Conservation (phyloP, 257 asterid species). For the Dorcoceras hygrometricum region DNA sequence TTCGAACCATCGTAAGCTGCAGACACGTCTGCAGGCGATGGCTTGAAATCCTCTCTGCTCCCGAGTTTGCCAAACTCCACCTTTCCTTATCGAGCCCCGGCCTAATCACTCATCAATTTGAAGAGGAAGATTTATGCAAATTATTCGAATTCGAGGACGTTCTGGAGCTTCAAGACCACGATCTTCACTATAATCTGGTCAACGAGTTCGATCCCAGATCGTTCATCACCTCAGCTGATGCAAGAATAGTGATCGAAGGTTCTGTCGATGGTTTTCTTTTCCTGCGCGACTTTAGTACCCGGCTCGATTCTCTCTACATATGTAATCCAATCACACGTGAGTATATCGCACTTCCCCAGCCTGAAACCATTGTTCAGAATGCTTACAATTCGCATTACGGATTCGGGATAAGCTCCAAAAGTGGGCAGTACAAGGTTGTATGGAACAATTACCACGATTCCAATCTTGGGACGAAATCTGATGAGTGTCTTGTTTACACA, state of each 20-base stretch:
- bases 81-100: constrained; percentile 29
- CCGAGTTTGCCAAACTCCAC: constrained; percentile 29
- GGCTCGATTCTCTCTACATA: constrained; percentile 31
- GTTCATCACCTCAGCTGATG: constrained; percentile 18
- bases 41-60: constrained; percentile 30
- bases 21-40: constrained; percentile 39
- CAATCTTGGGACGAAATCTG: constrained; percentile 20
- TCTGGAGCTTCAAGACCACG: not conserved
- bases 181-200: constrained; percentile 15
- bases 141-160: constrained; percentile 31
- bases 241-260: constrained; percentile 34
- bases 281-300: constrained; percentile 23
- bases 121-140: constrained; percentile 17
- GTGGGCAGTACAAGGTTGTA: constrained; percentile 39
- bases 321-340: constrained; percentile 49
- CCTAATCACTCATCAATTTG: constrained; percentile 34
- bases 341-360: constrained; percentile 27
- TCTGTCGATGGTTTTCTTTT: constrained; percentile 41
- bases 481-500: constrained; percentile 43
- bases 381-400: constrained; percentile 34
- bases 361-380: constrained; percentile 18
- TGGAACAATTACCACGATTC: constrained; percentile 29
- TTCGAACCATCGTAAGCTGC: constrained; percentile 24
- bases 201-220: constrained; percentile 18
- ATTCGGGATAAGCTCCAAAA: constrained; percentile 29